Evolutionary conservation across 2,329 filamentous ascomycete genomes (phyloP).

Genomic region (Apiospora pterosperma): DNA sequence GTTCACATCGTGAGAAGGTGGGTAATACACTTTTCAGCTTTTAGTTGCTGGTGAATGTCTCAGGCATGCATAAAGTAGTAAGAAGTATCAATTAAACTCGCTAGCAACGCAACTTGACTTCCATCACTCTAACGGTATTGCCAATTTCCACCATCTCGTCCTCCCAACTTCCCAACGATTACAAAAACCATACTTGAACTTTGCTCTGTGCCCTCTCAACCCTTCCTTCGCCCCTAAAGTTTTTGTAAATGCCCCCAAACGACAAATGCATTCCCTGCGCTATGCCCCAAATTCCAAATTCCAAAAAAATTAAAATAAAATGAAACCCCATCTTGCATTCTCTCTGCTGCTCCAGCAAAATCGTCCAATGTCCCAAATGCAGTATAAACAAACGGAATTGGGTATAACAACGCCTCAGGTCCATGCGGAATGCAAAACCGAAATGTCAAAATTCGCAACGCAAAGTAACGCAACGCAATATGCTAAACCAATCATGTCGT

Average conservation of each 20-base stretch:
- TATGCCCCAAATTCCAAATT: neutral
- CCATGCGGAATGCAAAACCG: neutral
- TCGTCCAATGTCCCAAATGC: neutral
- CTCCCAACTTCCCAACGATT: neutral
- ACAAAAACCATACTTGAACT: neutral
- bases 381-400: neutral
- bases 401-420: slow-evolving; percentile 1
- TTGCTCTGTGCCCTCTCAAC: neutral
- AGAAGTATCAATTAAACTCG: neutral
- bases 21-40: too few relatives aligned
- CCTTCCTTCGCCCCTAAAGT: neutral
- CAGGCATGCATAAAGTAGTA: neutral
- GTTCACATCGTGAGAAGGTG: too few relatives aligned
- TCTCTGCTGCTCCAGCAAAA: neutral
- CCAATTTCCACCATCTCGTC: neutral
- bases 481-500: neutral
- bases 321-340: neutral
- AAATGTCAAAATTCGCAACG: neutral
- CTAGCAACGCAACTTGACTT: neutral
- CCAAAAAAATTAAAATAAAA: neutral
- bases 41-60: neutral
- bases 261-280: neutral
- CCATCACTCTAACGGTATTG: neutral
- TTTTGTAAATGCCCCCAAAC: neutral
- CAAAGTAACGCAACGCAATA: neutral